Conservation (phyloP, 2,329 filamentous ascomycete genomes). For the Colletotrichum chrysophilum region DNA sequence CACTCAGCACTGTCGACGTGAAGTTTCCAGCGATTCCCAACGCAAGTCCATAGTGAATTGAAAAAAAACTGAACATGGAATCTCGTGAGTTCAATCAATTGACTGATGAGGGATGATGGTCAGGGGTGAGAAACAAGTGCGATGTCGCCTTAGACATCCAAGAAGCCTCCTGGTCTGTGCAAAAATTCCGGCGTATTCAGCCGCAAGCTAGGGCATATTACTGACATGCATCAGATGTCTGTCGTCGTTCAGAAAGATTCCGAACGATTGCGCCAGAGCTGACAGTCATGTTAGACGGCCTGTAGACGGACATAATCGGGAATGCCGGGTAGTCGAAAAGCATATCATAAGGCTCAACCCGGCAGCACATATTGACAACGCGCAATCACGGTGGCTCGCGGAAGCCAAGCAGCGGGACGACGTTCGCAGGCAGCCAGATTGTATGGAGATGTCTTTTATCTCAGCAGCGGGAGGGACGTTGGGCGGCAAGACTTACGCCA, state of each 20-base stretch:
- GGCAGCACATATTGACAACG: background rate
- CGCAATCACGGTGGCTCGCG: conserved; percentile 16
- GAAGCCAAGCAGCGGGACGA: conserved; percentile 5
- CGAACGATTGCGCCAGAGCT: background rate
- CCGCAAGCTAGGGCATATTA: conserved; percentile 7
- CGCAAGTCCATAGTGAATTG: background rate
- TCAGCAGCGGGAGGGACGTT: background rate
- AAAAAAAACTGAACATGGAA: background rate
- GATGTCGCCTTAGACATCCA: background rate
- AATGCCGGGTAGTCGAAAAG: background rate
- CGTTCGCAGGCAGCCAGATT: background rate
- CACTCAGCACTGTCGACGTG: rapidly evolving
- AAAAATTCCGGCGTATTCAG: conserved; percentile 1
- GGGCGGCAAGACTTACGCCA: conserved; percentile 16
- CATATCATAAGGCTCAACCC: background rate
- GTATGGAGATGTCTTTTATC: background rate
- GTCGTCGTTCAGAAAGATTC: background rate
- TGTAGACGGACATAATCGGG: background rate
- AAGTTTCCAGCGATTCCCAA: background rate
- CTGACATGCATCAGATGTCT: conserved; percentile 1
- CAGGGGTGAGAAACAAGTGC: background rate
- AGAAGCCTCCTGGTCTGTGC: background rate
- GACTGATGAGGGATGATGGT: background rate
- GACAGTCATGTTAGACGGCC: too few relatives aligned
- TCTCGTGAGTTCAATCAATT: background rate